phyloP scores from a whole-genome alignment of 2,329 filamentous ascomycete genomes.

The Colletotrichum paranaense region DNA sequence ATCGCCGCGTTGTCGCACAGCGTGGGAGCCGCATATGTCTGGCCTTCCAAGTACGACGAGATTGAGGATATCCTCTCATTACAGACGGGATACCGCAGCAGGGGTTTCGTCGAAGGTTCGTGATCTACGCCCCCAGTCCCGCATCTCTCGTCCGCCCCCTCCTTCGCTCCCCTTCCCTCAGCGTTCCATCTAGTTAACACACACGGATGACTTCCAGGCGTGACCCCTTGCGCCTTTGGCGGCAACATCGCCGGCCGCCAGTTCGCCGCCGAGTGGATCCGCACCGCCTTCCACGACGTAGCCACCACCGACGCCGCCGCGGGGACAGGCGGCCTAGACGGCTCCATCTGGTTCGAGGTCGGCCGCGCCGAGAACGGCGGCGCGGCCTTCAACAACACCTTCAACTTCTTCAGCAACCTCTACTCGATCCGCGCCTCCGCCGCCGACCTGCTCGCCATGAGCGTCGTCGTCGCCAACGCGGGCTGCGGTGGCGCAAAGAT shows the following conservation, averaged over 20 bases:
- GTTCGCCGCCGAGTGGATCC: conserved; percentile 46
- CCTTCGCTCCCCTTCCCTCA: too few relatives aligned
- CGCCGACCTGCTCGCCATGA: conserved; percentile 47
- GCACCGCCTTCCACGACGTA: conserved; percentile 46
- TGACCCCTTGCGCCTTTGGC: conserved; percentile 38
- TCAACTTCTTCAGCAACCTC: conserved; percentile 39
- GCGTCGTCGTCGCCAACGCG: conserved; percentile 41
- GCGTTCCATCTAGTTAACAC: too few relatives aligned
- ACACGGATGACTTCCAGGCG: conserved; percentile 1
- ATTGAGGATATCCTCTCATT: conserved; percentile 39
- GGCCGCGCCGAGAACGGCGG: conserved; percentile 44
- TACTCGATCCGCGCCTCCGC: conserved; percentile 39
- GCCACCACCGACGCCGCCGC: conserved; percentile 41
- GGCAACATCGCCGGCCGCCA: conserved; percentile 39
- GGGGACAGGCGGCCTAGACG: conserved; percentile 44
- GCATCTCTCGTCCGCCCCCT: background rate
- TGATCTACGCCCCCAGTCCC: background rate
- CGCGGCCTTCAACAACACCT: conserved; percentile 45
- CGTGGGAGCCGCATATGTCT: conserved; percentile 33
- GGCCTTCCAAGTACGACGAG: conserved; percentile 38
- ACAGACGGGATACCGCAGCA: conserved; percentile 37
- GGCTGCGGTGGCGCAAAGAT: conserved; percentile 40
- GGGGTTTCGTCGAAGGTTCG: conserved; percentile 39
- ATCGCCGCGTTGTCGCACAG: background rate
- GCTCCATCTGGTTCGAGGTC: conserved; percentile 45